A percentile compares a stretch with the other conserved stretches of the same genome.
Evolutionary conservation across 2,329 filamentous ascomycete species (phyloP).

Genomic region (Blumeria graminis): DNA sequence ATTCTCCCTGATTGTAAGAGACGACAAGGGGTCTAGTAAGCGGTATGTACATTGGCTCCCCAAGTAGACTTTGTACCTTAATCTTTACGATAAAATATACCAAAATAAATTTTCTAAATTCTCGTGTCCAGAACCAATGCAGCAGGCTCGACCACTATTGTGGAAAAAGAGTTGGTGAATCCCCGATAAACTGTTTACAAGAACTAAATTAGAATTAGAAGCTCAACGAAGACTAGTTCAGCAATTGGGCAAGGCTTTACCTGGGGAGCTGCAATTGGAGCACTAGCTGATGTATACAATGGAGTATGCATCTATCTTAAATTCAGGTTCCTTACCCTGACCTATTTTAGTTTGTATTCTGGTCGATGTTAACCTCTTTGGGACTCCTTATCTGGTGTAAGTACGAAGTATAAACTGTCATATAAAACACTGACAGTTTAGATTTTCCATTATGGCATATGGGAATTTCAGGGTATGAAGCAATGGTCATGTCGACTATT

Average conservation of each 20-base stretch:
- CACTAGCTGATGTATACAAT: constrained; percentile 71
- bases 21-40: constrained; percentile 76
- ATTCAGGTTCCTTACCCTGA: constrained; percentile 1
- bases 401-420: constrained; percentile 16
- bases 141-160: constrained; percentile 22
- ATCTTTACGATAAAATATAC: constrained; percentile 6
- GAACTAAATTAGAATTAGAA: constrained; percentile 26
- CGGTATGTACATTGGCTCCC: constrained; percentile 98
- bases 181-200: constrained; percentile 7
- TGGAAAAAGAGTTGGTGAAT: constrained; percentile 50
- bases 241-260: constrained; percentile 50
- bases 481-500: constrained; percentile 60
- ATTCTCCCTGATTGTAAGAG: constrained; percentile 70
- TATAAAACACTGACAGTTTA: constrained; percentile 15
- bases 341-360: constrained; percentile 55
- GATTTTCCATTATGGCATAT: constrained; percentile 97
- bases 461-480: constrained; percentile 94
- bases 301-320: constrained; percentile 31
- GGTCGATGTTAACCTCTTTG: constrained; percentile 78
- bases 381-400: constrained; percentile 83
- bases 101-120: constrained; percentile 13
- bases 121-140: constrained; percentile 18
- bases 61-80: constrained; percentile 43
- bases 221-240: constrained; percentile 46
- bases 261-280: constrained; percentile 52